Base-by-base conservation (phyloP, 805 yeast species). In the Metschnikowia proteae region DNA sequence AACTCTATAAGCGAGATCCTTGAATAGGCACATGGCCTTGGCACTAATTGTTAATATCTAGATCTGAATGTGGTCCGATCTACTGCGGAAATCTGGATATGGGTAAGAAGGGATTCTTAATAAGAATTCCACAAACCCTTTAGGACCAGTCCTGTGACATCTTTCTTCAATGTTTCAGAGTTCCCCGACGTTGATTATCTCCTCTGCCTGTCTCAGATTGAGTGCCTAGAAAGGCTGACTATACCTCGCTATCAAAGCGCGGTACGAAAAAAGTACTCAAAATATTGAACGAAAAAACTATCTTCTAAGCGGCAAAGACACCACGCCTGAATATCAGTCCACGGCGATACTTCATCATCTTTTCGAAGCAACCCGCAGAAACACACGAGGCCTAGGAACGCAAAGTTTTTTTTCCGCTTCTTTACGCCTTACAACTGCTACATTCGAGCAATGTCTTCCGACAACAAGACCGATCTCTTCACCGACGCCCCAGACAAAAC, bases 401-500 rank as follows among this genome's bases (percentile, higher is more conserved):
- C 7, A n/a, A 7, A 22, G 7, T 7, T 17, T 33, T 33, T 33
- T 33, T 7, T 7, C 22, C 22, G 23, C 36, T 17, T 33, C 13
- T 13, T 33, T 17, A 7, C 36, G 4, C 23, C 36, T 7, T 13
- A n/a, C 23, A 13, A 5, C 11, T 17, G 9, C 23, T 7, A 6
- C 6, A 28, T 6, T 28, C 30, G 9, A 28, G 38, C 9, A 36
- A 45, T 49, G 52, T 41, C 46, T 4, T 38, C 40, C 32, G 51
- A 54, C 32, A 38, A 41, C 39, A 45, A 53, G n/a, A 53, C 55
- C 5, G 61, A 52, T 38, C 47, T 76, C 23, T 77, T 66, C 51
- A 45, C 54, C 3, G 71, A 76, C 38, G 73, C 68, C 34, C 79
- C 72, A 9, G 81, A 82, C 63, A 81, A 77, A 57, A 86, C 96